Base-by-base conservation (phyloP, 2,329 filamentous ascomycete genomes). In the Fusarium sp. region DNA sequence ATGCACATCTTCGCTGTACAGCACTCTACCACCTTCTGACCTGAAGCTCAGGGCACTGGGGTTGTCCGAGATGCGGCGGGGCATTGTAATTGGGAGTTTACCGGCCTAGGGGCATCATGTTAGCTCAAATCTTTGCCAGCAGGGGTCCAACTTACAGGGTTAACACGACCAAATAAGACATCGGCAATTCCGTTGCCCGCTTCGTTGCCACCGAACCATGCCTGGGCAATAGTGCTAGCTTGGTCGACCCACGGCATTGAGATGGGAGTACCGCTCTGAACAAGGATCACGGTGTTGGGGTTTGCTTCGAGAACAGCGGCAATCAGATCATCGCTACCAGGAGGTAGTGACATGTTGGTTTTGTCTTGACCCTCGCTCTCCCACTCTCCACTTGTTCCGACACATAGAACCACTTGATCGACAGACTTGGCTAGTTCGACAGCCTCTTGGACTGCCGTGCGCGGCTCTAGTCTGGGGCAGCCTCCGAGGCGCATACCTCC, bases 291-390 rank as follows among this genome's bases (percentile, higher is more conserved):
- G 0, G 50, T 56, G 1, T 45, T 58, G 1, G 40, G 33, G 1
- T 58, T 58, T 2, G 33, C 50, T 24, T 38, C 5, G 0, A 58
- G 1, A 0, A 58, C 50, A 8, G 31, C 33, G 1, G 56, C n/a
- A 14, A 58, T 56, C 4, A 58, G 17, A 4, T 31, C 40, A 7
- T 58, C 26, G 17, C 39, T 58, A 0, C 51, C 51, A 1, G 50
- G 50, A 2, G 39, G 50, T 0, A 56, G 24, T 8, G 50, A 14
- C 56, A 58, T 58, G 9, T 38, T 45, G 3, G 14, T 3, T 1
- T 50, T 15, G 21, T 58, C 56, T n/a, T 55, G 50, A 3, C 56
- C 56, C n/a, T 58, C 56, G 17, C 39, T 56, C 24, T 58, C 56
- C 56, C 56, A 58, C 1, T 58, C 56, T 2, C 56, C 56, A 15